phyloP scores from a whole-genome alignment of 805 yeast genomes.

The Candida silvicultrix region DNA sequence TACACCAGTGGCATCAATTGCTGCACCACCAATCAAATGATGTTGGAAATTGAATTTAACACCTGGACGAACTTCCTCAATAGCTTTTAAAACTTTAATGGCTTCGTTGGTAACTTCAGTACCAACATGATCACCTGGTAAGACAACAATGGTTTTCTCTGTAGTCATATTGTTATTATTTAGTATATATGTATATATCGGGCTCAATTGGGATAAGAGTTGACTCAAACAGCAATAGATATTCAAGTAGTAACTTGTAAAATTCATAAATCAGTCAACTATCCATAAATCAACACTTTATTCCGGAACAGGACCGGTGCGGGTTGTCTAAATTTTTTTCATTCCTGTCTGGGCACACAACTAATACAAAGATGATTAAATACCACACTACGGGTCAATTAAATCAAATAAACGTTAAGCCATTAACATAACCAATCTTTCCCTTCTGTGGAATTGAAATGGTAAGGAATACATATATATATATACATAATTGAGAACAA shows the following conservation, averaged over 20 bases:
- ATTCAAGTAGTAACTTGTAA: too few relatives aligned
- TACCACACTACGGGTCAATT: background rate
- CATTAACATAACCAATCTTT: background rate
- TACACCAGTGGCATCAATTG: conserved; percentile 92
- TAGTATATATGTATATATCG: too few relatives aligned
- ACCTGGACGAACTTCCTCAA: conserved; percentile 47
- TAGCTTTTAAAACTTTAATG: conserved; percentile 80
- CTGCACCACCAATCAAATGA: conserved; percentile 96
- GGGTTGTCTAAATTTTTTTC: too few relatives aligned
- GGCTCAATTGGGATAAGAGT: too few relatives aligned
- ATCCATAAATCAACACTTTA: background rate
- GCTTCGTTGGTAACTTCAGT: conserved; percentile 88
- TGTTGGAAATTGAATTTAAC: conserved; percentile 70
- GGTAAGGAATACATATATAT: too few relatives aligned
- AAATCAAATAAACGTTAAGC: background rate
- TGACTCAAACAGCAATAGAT: too few relatives aligned
- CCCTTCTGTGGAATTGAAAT: too few relatives aligned
- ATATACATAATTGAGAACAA: background rate
- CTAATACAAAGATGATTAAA: too few relatives aligned
- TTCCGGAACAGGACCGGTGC: background rate
- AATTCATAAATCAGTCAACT: background rate
- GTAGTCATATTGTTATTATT: conserved; percentile 1
- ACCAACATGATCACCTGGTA: conserved; percentile 98
- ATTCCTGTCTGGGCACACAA: too few relatives aligned
- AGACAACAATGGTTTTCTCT: conserved; percentile 67